Conservation (phyloP, 164 flowering plant genomes). For the Stephania yunnanensis region DNA sequence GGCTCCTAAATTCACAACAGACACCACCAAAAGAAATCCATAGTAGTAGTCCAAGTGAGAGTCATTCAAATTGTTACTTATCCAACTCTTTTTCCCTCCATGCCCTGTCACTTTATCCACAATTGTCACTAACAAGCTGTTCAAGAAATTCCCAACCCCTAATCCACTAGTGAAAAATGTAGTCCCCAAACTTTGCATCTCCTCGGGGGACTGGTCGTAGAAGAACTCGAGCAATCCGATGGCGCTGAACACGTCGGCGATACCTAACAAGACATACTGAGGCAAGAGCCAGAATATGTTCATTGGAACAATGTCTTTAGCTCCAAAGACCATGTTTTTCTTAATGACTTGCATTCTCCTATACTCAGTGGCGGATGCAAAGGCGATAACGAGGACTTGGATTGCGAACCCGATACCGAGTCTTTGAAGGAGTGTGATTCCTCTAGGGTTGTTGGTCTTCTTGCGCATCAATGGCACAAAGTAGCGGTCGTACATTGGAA, state of each 20-base stretch:
- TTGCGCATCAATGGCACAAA: conserved; percentile 68
- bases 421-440: conserved; percentile 76
- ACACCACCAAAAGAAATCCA: conserved; percentile 52
- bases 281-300: conserved; percentile 72
- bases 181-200: conserved; percentile 85
- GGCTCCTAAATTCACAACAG: conserved; percentile 38
- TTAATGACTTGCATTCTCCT: conserved; percentile 43
- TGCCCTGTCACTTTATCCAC: conserved; percentile 58
- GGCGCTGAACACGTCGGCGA: conserved; percentile 75
- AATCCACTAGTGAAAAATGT: conserved; percentile 78
- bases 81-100: conserved; percentile 60
- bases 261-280: conserved; percentile 61
- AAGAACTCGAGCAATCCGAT: conserved; percentile 72
- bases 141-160: conserved; percentile 79
- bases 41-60: conserved; percentile 78
- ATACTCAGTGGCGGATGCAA: conserved; percentile 57
- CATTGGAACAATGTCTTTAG: conserved; percentile 62
- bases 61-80: conserved; percentile 70
- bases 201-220: conserved; percentile 80
- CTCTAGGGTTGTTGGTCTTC: conserved; percentile 64
- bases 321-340: conserved; percentile 24
- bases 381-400: conserved; percentile 49
- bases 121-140: conserved; percentile 71
- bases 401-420: conserved; percentile 64
- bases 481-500: conserved; percentile 73